Percentiles rank a stretch among this genome's conserved stretches.
Evolutionary conservation across 2,329 filamentous ascomycete species (phyloP).

Genomic region (Tetracladium maxilliforme): DNA sequence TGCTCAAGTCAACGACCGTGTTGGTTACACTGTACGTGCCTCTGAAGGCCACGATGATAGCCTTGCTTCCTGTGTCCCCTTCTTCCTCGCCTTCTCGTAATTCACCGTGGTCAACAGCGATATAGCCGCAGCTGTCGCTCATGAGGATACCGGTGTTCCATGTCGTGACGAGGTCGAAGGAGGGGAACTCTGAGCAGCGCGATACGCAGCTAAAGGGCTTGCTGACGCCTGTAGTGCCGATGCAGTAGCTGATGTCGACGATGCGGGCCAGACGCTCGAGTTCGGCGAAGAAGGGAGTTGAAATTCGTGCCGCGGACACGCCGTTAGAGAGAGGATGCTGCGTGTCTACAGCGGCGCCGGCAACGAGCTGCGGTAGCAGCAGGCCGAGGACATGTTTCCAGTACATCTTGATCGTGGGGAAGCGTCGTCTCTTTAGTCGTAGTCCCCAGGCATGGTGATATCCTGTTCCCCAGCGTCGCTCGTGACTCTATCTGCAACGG

Average conservation of each 20-base stretch:
- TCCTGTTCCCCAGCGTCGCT: no score
- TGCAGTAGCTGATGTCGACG: constrained; percentile 90
- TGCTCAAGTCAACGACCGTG: constrained; percentile 79
- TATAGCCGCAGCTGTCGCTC: constrained; percentile 85
- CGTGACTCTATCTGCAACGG: no score
- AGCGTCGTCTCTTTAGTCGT: no score
- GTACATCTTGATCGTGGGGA: no score
- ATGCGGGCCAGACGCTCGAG: constrained; percentile 82
- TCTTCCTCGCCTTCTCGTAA: constrained; percentile 7
- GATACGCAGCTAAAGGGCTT: constrained; percentile 77
- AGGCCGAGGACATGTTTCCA: no score
- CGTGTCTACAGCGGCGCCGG: no score
- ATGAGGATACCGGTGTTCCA: constrained; percentile 85
- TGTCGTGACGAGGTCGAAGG: constrained; percentile 61
- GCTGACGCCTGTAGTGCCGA: constrained; percentile 68
- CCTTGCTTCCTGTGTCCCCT: constrained; percentile 3
- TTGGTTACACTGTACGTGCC: constrained; percentile 92
- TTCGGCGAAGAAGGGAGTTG: constrained; percentile 70
- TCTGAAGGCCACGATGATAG: constrained; percentile 75
- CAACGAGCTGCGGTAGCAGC: no score
- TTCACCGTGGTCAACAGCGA: constrained; percentile 65
- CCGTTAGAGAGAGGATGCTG: no score
- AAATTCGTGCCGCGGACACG: no score
- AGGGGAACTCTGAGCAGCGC: constrained; percentile 71
- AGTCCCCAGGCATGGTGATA: no score